Conservation (phyloP, 345 rosid species). For the Dimocarpus longan region DNA sequence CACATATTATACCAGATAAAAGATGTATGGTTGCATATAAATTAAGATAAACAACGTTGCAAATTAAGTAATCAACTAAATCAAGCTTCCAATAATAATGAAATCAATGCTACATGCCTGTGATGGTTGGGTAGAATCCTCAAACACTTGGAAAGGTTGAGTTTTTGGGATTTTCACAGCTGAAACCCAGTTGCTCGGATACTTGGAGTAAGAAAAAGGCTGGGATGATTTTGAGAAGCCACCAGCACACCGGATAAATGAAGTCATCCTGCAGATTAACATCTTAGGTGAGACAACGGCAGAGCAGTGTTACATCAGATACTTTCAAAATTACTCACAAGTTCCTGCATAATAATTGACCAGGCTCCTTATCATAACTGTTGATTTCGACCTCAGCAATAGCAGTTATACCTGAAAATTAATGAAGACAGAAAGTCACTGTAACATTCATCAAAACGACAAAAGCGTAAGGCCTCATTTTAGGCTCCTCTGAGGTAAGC, state of each 20-base stretch:
- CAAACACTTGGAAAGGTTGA: conserved; percentile 59
- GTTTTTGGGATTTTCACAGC: conserved; percentile 67
- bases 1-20: neutral
- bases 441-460: neutral
- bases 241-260: conserved; percentile 77
- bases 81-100: conserved; percentile 8
- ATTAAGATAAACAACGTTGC: neutral
- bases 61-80: neutral
- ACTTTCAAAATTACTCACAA: conserved; percentile 45
- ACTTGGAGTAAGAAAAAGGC: conserved; percentile 74
- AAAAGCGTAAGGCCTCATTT: neutral
- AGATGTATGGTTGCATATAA: neutral
- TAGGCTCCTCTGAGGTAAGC: neutral
- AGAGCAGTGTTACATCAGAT: conserved; percentile 12
- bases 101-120: conserved; percentile 58
- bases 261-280: conserved; percentile 54
- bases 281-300: conserved; percentile 16
- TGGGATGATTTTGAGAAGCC: conserved; percentile 77
- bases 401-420: conserved; percentile 81
- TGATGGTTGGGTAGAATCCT: conserved; percentile 72
- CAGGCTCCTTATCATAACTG: conserved; percentile 68
- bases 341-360: conserved; percentile 71
- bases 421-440: conserved; percentile 1
- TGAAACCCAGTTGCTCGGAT: conserved; percentile 58
- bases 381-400: conserved; percentile 72